Base-by-base conservation (phyloP, 2,329 filamentous ascomycete species). In the Fusarium aywerte region DNA sequence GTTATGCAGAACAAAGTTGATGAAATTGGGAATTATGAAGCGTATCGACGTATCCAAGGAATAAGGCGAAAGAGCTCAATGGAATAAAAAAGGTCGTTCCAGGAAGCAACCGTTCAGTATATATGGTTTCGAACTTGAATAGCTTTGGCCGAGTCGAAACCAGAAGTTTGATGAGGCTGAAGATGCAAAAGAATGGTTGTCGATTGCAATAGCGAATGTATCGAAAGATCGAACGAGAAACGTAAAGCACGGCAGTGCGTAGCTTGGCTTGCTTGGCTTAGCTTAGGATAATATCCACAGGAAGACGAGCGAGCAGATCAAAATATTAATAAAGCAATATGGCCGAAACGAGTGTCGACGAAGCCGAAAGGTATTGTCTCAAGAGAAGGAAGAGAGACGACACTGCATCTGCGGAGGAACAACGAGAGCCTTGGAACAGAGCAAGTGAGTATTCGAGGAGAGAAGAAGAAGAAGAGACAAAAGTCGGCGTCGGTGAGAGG, bases 291-390 rank as follows among this genome's bases (percentile, higher is more conserved):
- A 38, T 52, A 68, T 66, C 61, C 61, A 58, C 52, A 50, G 36
- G 53, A 55, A 62, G 45, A 25, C 45, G 45, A 27, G 62, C 58
- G 66, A 74, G 65, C 62, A 67, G 71, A 73, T 66, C 70, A 76
- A 68, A 74, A 70, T 76, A 76, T 75, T 73, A 74, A 63, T 69
- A 73, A 72, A 67, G 68, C 65, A 69, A 71, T 76, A 75, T 58
- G 70, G 58, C 60, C 57, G 64, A 70, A 78, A 76, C 67, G 75
- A 77, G 70, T 59, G 76, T 76, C 71, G 71, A 72, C 70, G 69
- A 73, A 65, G 70, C 55, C 66, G 63, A 72, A 72, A 74, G 65
- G 59, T 66, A 51, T 62, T 53, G 66, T 72, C 71, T 75, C 64
- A 75, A 73, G 69, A 68, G 70, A 63, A 70, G 65, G 61, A 70